Percentiles rank a stretch among this genome's conserved stretches.
Evolutionary conservation across 2,329 filamentous ascomycete genomes (phyloP).

Genomic region (Neofusicoccum parvum): DNA sequence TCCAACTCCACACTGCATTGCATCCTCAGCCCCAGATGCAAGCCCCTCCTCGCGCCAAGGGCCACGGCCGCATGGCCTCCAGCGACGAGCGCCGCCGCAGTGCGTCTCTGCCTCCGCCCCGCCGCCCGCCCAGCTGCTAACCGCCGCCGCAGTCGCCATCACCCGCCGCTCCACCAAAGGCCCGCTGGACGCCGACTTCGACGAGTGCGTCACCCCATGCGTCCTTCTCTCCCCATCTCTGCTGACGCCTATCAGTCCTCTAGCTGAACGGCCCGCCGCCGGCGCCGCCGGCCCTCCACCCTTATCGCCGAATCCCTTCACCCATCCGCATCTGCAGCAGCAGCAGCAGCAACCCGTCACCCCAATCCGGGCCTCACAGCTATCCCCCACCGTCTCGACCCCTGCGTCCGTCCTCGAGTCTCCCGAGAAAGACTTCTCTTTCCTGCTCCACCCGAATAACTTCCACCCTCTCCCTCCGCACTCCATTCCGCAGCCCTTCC

Average conservation of each 20-base stretch:
- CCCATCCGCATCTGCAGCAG: slow-evolving; percentile 18
- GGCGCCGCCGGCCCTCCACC: not conserved
- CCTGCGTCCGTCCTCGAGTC: slow-evolving; percentile 35
- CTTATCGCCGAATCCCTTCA: slow-evolving; percentile 9
- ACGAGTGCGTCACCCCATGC: slow-evolving; percentile 62
- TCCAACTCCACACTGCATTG: not conserved
- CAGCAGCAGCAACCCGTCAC: slow-evolving; percentile 24
- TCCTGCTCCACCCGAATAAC: slow-evolving; percentile 75
- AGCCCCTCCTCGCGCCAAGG: slow-evolving; percentile 23
- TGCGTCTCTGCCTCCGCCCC: slow-evolving; percentile 14
- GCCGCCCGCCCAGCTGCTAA: slow-evolving; percentile 2
- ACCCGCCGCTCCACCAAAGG: slow-evolving; percentile 74
- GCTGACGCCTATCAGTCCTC: slow-evolving; percentile 33
- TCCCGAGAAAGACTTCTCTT: slow-evolving; percentile 73
- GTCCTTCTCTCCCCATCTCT: slow-evolving; percentile 29
- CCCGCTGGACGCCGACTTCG: slow-evolving; percentile 65
- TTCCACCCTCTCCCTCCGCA: slow-evolving; percentile 76
- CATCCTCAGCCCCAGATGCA: not conserved
- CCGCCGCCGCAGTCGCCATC: slow-evolving; percentile 52
- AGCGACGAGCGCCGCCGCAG: slow-evolving; percentile 36
- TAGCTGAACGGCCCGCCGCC: slow-evolving; percentile 31
- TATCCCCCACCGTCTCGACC: slow-evolving; percentile 25
- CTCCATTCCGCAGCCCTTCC: slow-evolving; percentile 67
- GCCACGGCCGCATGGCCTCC: slow-evolving; percentile 34
- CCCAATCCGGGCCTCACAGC: slow-evolving; percentile 25